phyloP scores from a whole-genome alignment of 1,139 yeast species.

The Torulaspora globosa region DNA sequence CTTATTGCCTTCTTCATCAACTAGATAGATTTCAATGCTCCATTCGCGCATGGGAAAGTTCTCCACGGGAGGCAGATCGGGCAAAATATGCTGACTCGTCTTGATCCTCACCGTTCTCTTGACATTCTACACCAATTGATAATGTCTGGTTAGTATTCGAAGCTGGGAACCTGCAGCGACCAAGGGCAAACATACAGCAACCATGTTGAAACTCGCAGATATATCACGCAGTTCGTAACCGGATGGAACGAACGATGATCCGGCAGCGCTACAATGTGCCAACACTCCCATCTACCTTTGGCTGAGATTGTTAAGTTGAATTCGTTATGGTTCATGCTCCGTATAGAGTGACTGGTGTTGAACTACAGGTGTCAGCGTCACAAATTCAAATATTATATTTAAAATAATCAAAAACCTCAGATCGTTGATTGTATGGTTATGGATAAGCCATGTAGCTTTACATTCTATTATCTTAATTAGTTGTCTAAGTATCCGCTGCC shows the following conservation, averaged over 20 bases:
- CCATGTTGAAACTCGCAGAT: slow-evolving; percentile 15
- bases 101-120: slow-evolving; percentile 86
- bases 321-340: neutral
- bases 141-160: slow-evolving; percentile 11
- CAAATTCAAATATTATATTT: neutral
- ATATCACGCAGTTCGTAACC: neutral
- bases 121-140: slow-evolving; percentile 41
- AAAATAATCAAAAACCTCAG: neutral
- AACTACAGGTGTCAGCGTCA: slow-evolving; percentile 6
- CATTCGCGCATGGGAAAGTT: slow-evolving; percentile 95
- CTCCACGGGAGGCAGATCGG: slow-evolving; percentile 84
- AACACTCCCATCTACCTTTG: neutral
- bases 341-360: neutral
- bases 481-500: neutral
- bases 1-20: slow-evolving; percentile 78
- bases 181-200: slow-evolving; percentile 24
- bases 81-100: slow-evolving; percentile 78
- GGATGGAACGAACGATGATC: too few species aligned
- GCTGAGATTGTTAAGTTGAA: neutral
- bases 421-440: neutral
- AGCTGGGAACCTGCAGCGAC: neutral
- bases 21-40: slow-evolving; percentile 71
- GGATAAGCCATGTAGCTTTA: neutral
- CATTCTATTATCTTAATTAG: slow-evolving; percentile 2
- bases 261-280: neutral